Evolutionary conservation across 2,329 filamentous ascomycete species (phyloP).

Genomic region (Venturia effusa): DNA sequence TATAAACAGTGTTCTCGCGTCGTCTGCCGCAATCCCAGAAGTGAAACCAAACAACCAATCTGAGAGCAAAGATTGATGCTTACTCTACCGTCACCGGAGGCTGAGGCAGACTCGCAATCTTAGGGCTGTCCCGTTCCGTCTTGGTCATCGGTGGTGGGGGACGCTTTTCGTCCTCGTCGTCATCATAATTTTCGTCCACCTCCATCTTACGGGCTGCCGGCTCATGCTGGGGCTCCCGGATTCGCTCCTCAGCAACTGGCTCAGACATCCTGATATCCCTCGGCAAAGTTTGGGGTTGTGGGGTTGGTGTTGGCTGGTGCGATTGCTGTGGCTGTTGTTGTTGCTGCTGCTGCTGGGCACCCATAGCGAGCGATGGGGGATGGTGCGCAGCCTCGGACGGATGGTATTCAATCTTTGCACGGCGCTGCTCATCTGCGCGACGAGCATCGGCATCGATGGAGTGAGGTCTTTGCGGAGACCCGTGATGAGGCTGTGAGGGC

Average conservation of each 20-base stretch:
- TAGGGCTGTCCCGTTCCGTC: slow-evolving; percentile 3
- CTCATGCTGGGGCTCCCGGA: slow-evolving; percentile 45
- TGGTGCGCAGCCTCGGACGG: slow-evolving; percentile 90
- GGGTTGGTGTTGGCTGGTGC: slow-evolving; percentile 30
- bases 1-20: neutral
- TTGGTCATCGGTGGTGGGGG: neutral
- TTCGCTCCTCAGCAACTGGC: slow-evolving; percentile 46
- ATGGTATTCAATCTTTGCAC: slow-evolving; percentile 70
- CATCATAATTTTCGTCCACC: slow-evolving; percentile 94
- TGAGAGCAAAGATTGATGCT: neutral
- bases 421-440: slow-evolving; percentile 52
- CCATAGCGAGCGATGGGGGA: slow-evolving; percentile 49
- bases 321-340: slow-evolving; percentile 25
- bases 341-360: slow-evolving; percentile 30
- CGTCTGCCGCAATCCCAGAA: neutral
- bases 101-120: slow-evolving; percentile 3
- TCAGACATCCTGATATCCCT: slow-evolving; percentile 24
- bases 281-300: slow-evolving; percentile 38
- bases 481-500: slow-evolving; percentile 16
- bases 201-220: slow-evolving; percentile 92
- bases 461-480: slow-evolving; percentile 42
- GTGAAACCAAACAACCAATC: neutral
- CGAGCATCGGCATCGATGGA: slow-evolving; percentile 49
- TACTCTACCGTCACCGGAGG: neutral
- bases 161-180: slow-evolving; percentile 69